phyloP scores from a whole-genome alignment of 2,329 filamentous ascomycete genomes.

The Colletotrichum lindemuthianum region DNA sequence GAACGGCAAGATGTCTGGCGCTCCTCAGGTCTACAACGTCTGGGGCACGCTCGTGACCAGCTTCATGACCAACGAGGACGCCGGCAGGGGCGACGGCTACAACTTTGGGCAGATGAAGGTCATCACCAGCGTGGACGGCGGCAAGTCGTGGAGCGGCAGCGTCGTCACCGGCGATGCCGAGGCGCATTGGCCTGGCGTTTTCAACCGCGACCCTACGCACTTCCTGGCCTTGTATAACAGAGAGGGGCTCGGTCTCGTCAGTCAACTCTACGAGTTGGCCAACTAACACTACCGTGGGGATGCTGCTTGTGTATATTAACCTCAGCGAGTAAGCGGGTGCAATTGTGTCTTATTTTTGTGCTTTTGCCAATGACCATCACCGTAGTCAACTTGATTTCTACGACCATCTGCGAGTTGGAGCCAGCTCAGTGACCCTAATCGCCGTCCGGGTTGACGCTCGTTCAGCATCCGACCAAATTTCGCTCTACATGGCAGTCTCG shows the following conservation, averaged over 20 bases:
- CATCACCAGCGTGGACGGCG: constrained; percentile 42
- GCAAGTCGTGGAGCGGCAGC: constrained; percentile 40
- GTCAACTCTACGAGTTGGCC: constrained; percentile 33
- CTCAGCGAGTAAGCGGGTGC: too few species aligned
- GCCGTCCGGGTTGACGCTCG: neutral
- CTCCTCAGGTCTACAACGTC: constrained; percentile 54
- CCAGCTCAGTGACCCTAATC: neutral
- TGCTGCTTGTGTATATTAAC: too few species aligned
- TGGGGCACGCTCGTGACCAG: constrained; percentile 52
- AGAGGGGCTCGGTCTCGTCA: constrained; percentile 41
- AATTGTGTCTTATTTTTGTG: too few species aligned
- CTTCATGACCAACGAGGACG: constrained; percentile 58
- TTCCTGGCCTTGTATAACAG: constrained; percentile 43
- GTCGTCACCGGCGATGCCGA: constrained; percentile 40
- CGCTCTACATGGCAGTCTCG: neutral
- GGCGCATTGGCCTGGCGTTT: constrained; percentile 47
- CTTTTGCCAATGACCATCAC: neutral
- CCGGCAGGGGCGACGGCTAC: constrained; percentile 40
- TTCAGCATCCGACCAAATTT: neutral
- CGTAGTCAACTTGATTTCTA: neutral
- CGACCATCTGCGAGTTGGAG: neutral
- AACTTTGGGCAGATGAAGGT: constrained; percentile 42
- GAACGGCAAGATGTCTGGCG: constrained; percentile 48
- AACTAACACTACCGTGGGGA: neutral
- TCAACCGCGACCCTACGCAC: constrained; percentile 37